A percentile compares a stretch with the other conserved stretches of the same genome.
Evolutionary conservation across 2,329 filamentous ascomycete genomes (phyloP).

Genomic region (Fusarium scirpi): DNA sequence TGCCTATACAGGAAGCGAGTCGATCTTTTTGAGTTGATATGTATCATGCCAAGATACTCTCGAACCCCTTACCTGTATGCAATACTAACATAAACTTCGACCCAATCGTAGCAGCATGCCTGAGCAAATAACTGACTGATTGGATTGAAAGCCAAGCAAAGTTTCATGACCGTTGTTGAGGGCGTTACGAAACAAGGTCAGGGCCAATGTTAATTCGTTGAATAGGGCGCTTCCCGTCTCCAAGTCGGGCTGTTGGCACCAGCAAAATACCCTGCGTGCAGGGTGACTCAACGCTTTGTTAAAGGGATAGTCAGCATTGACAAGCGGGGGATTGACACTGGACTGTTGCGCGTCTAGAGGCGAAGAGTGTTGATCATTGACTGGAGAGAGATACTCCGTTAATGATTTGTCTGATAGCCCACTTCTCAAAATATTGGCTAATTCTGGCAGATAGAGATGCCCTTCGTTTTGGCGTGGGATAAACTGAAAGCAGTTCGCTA

Average conservation of each 20-base stretch:
- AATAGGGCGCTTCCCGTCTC: constrained; percentile 26
- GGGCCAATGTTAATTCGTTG: constrained; percentile 29
- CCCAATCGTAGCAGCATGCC: constrained; percentile 40
- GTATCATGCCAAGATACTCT: constrained; percentile 29
- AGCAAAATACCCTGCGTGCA: constrained; percentile 29
- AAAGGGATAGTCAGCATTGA: constrained; percentile 24
- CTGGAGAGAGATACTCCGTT: not conserved
- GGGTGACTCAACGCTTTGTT: constrained; percentile 31
- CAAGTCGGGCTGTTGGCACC: constrained; percentile 35
- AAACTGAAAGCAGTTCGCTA: constrained; percentile 32
- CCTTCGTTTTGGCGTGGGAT: constrained; percentile 21
- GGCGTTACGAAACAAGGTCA: constrained; percentile 35
- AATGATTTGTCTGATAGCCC: constrained; percentile 7
- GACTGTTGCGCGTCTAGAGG: constrained; percentile 8
- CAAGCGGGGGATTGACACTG: constrained; percentile 10
- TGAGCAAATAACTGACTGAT: constrained; percentile 29
- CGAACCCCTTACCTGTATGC: constrained; percentile 29
- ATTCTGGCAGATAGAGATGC: constrained; percentile 19
- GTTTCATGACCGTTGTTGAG: constrained; percentile 36
- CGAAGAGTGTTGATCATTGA: constrained; percentile 6
- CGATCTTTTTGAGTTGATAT: not conserved
- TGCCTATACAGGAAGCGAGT: constrained; percentile 17
- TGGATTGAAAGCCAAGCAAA: constrained; percentile 35
- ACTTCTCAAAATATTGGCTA: constrained; percentile 19
- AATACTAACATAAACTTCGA: constrained; percentile 34